Conservation (phyloP, 2,329 filamentous ascomycete genomes). For the Gaeumannomyces tritici region DNA sequence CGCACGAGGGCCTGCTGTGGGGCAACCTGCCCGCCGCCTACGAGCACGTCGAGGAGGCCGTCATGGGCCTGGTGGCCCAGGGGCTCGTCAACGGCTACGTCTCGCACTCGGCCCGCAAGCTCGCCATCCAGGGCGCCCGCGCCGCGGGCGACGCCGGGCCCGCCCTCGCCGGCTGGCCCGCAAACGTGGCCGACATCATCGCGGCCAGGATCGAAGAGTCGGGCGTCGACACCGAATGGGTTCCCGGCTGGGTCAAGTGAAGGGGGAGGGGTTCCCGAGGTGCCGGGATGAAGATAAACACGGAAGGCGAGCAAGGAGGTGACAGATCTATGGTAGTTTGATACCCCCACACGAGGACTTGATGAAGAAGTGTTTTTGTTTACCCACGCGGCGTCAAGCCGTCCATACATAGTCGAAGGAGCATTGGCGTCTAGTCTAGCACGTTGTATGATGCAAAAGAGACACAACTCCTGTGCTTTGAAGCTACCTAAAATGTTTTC, state of each 20-base stretch:
- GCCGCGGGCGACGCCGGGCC: conserved; percentile 20
- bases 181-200: conserved; percentile 56
- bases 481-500: not conserved
- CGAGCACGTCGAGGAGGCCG: conserved; percentile 65
- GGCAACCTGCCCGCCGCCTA: conserved; percentile 51
- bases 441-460: no score
- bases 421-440: no score
- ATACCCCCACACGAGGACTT: not conserved
- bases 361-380: not conserved
- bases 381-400: no score
- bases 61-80: conserved; percentile 69
- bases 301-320: not conserved
- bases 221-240: conserved; percentile 39
- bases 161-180: conserved; percentile 65
- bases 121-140: conserved; percentile 75
- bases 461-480: no score
- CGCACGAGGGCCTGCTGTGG: conserved; percentile 52
- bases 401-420: no score
- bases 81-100: conserved; percentile 78
- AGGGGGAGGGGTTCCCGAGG: not conserved
- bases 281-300: not conserved
- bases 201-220: conserved; percentile 48
- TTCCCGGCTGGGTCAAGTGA: conserved; percentile 21
- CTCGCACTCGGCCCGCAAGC: conserved; percentile 63
- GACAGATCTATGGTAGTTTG: not conserved